Evolutionary conservation across 2,329 filamentous ascomycete genomes (phyloP).

Genomic region (Emericellopsis cladophorae): DNA sequence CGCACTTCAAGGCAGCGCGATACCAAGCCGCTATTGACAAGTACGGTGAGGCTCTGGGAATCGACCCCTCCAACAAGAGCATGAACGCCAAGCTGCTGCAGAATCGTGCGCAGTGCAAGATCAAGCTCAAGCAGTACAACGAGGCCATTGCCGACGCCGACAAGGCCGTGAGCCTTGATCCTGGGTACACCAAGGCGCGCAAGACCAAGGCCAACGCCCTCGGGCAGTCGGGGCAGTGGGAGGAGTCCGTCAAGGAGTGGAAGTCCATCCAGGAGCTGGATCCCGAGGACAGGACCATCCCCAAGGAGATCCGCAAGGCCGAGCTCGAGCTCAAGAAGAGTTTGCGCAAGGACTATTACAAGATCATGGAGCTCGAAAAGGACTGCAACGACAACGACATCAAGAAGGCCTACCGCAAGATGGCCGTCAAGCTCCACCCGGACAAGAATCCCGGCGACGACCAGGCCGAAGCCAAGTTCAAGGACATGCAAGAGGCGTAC

Average conservation of each 20-base stretch:
- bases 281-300: conserved; percentile 66
- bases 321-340: conserved; percentile 97
- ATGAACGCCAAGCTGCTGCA: conserved; percentile 92
- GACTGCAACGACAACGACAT: conserved; percentile 73
- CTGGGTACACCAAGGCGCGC: conserved; percentile 76
- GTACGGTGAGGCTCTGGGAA: conserved; percentile 69
- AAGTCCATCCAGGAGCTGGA: conserved; percentile 77
- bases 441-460: conserved; percentile 92
- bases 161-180: conserved; percentile 69
- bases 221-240: conserved; percentile 79
- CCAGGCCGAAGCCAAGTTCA: conserved; percentile 81
- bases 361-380: conserved; percentile 83
- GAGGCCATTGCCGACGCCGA: conserved; percentile 79
- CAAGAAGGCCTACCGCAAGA: conserved; percentile 93
- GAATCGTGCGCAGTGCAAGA: conserved; percentile 79
- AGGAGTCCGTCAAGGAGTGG: conserved; percentile 79
- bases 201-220: conserved; percentile 90
- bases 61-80: conserved; percentile 80
- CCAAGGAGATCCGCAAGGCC: conserved; percentile 76
- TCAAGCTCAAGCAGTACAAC: conserved; percentile 73
- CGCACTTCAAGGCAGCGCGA: conserved; percentile 73
- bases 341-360: conserved; percentile 96
- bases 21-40: conserved; percentile 73
- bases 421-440: conserved; percentile 88
- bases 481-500: conserved; percentile 95